phyloP scores from a whole-genome alignment of 192 early-diverging fungal genomes.

The Entomortierella lignicola region DNA sequence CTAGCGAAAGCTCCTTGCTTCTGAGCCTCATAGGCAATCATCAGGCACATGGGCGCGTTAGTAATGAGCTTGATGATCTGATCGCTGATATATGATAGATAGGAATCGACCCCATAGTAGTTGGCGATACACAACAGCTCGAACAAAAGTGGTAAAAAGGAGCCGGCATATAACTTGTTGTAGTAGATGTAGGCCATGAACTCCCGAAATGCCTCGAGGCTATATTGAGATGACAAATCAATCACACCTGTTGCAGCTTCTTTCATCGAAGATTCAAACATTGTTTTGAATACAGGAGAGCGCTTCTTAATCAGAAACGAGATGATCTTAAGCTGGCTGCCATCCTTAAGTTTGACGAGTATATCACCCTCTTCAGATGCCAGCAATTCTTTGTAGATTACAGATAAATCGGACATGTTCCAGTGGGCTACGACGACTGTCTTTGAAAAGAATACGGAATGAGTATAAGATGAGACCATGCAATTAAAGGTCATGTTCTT shows the following conservation, averaged over 20 bases:
- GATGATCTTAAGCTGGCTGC: no score
- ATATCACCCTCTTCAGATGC: constrained; percentile 19
- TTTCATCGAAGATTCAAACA: constrained; percentile 21
- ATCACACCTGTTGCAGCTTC: constrained; percentile 21
- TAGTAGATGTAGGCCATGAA: constrained; percentile 32
- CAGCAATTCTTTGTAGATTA: constrained; percentile 17
- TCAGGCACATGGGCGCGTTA: constrained; percentile 15
- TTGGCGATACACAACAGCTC: constrained; percentile 20
- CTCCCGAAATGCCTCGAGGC: constrained; percentile 15
- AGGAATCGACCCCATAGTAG: constrained; percentile 18
- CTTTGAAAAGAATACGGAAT: no score
- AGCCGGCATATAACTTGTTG: constrained; percentile 16
- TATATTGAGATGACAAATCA: constrained; percentile 7
- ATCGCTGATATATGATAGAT: constrained; percentile 9
- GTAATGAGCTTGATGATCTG: constrained; percentile 15
- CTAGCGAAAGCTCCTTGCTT: constrained; percentile 18
- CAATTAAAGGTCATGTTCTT: no score
- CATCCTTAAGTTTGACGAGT: no score
- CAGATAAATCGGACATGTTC: neutral
- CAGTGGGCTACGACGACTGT: no score
- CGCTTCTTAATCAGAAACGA: constrained; percentile 17
- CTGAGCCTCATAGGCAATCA: constrained; percentile 23
- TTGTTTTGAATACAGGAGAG: constrained; percentile 22
- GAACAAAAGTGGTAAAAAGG: constrained; percentile 19
- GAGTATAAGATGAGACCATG: no score